Evolutionary conservation across 495 filamentous ascomycete genomes (phyloP).

Genomic region (Lophiostoma macrostomum): DNA sequence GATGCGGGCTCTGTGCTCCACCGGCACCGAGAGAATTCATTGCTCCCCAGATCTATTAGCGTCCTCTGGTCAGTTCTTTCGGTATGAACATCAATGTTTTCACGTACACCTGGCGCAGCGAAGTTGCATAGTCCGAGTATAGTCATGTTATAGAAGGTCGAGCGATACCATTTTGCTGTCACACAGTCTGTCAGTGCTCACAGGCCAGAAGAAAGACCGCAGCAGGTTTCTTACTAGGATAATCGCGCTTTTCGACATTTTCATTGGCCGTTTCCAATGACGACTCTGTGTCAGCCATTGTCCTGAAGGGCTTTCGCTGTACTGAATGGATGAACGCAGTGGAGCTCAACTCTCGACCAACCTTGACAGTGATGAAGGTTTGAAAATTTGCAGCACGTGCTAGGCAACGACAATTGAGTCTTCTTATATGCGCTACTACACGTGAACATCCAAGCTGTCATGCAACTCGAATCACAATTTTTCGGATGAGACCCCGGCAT

Average conservation of each 20-base stretch:
- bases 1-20: constrained; percentile 58
- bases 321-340: too few relatives aligned
- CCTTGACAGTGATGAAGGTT: too few relatives aligned
- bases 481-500: too few relatives aligned
- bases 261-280: background rate
- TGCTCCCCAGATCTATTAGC: constrained; percentile 64
- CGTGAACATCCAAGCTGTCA: too few relatives aligned
- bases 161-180: constrained; percentile 56
- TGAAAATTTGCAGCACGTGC: too few relatives aligned
- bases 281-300: background rate
- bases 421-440: too few relatives aligned
- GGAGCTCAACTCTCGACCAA: too few relatives aligned
- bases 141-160: constrained; percentile 61
- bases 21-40: constrained; percentile 70
- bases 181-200: background rate
- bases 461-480: too few relatives aligned
- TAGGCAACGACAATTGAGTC: too few relatives aligned
- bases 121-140: constrained; percentile 64
- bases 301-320: too few relatives aligned
- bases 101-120: constrained; percentile 61
- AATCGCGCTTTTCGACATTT: background rate
- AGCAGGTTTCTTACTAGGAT: constrained; percentile 1
- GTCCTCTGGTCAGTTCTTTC: too few relatives aligned
- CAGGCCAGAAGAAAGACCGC: background rate
- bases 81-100: too few relatives aligned